Conservation (phyloP, 2,329 filamentous ascomycete genomes). For the Chaetothyriales sp. region DNA sequence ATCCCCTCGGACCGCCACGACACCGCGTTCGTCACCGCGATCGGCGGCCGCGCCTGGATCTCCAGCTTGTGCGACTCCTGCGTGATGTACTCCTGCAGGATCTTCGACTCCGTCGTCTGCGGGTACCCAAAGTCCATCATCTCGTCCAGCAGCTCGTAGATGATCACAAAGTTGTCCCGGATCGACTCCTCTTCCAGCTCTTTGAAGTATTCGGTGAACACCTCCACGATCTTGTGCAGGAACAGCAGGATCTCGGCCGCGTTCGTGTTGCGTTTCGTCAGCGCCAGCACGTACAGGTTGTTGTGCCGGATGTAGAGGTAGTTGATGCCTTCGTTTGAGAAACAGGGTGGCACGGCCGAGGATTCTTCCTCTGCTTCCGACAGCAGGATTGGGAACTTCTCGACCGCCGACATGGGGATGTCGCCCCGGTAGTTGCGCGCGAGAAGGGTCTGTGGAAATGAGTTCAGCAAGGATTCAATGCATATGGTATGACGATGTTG, state of each 20-base stretch:
- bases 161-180: slow-evolving; percentile 97
- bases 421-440: slow-evolving; percentile 97
- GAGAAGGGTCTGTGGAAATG: slow-evolving; percentile 61
- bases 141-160: slow-evolving; percentile 95
- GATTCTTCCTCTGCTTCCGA: slow-evolving; percentile 99
- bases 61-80: slow-evolving; percentile 98
- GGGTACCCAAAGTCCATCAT: slow-evolving; percentile 99
- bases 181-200: slow-evolving; percentile 97
- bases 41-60: slow-evolving; percentile 85
- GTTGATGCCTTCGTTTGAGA: slow-evolving; percentile 98
- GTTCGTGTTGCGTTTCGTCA: slow-evolving; percentile 98
- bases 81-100: slow-evolving; percentile 97
- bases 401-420: slow-evolving; percentile 96
- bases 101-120: slow-evolving; percentile 96
- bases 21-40: slow-evolving; percentile 95
- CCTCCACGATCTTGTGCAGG: slow-evolving; percentile 93
- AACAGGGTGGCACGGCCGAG: slow-evolving; percentile 90
- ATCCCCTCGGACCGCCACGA: slow-evolving; percentile 98
- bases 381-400: slow-evolving; percentile 90
- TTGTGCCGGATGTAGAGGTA: slow-evolving; percentile 99
- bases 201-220: slow-evolving; percentile 99
- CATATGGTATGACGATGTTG: too few species aligned
- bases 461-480: slow-evolving; percentile 4
- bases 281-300: slow-evolving; percentile 92
- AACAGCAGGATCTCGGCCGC: slow-evolving; percentile 96